These are phyloP conservation scores for Lasiodiplodia gonubiensis DNA, from an alignment of 2,329 filamentous ascomycete species.

Conservation along the genomic window DNA sequence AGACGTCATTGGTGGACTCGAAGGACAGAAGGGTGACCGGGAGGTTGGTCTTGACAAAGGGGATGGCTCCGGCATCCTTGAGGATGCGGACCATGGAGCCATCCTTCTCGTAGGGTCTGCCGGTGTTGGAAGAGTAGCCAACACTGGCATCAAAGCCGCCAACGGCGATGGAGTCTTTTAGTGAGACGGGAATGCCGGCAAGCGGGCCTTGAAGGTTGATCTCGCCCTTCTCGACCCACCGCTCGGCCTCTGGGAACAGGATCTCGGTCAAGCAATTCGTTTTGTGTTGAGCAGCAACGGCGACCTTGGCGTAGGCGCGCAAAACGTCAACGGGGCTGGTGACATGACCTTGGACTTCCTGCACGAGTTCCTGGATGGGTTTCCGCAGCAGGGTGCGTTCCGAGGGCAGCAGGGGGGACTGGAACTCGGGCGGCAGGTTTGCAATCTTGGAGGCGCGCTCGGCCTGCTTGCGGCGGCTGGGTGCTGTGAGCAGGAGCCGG, in stretches of 20 bases:
- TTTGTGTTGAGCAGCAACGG: conserved; percentile 79
- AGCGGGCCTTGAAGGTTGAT: conserved; percentile 80
- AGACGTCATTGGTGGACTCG: conserved; percentile 79
- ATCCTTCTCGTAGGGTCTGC: conserved; percentile 70
- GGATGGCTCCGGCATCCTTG: conserved; percentile 85
- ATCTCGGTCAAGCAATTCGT: conserved; percentile 92
- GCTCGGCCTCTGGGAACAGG: conserved; percentile 77
- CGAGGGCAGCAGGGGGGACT: conserved; percentile 64
- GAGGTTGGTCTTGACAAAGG: conserved; percentile 91
- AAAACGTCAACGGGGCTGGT: conserved; percentile 74
- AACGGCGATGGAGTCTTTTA: conserved; percentile 80
- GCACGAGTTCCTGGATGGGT: conserved; percentile 78
- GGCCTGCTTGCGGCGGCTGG: conserved; percentile 77
- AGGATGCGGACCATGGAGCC: conserved; percentile 76
- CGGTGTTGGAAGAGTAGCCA: conserved; percentile 75
- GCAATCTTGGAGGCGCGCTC: conserved; percentile 74
- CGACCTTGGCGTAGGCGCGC: conserved; percentile 85
- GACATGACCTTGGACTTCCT: conserved; percentile 73
- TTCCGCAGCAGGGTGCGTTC: conserved; percentile 73
- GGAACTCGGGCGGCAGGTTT: conserved; percentile 69
- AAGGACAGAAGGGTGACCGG: conserved; percentile 87
- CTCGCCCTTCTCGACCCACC: conserved; percentile 65
- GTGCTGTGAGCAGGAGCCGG: neutral
- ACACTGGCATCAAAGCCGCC: conserved; percentile 83
- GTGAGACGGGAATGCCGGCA: conserved; percentile 82